phyloP scores from a whole-genome alignment of 169 alveolate species.

The Eimeria tenella region DNA sequence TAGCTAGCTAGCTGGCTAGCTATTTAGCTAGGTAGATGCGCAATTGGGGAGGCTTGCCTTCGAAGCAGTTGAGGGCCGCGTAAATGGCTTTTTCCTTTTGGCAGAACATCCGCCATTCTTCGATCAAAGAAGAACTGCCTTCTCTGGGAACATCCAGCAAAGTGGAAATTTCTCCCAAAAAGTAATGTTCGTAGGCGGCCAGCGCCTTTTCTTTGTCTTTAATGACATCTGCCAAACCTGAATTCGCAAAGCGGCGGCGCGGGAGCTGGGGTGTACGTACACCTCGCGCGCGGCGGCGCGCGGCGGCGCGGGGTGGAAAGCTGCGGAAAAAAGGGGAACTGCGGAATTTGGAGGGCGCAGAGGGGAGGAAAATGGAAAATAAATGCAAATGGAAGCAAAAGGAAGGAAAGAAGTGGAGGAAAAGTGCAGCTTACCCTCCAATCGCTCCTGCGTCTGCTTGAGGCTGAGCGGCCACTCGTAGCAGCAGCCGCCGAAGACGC shows the following conservation, averaged over 20 bases:
- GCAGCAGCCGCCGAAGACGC: conserved; percentile 92
- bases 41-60: conserved; percentile 81
- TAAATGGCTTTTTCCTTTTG: conserved; percentile 96
- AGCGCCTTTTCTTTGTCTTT: conserved; percentile 93
- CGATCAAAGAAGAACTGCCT: conserved; percentile 91
- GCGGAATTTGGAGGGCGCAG: neutral
- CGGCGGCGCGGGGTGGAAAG: neutral
- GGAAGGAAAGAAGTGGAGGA: neutral
- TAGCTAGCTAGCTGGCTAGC: neutral
- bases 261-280: neutral
- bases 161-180: conserved; percentile 90
- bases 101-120: conserved; percentile 96
- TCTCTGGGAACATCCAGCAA: conserved; percentile 90
- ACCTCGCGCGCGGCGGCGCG: neutral
- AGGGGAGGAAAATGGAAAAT: neutral
- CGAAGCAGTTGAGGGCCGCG: conserved; percentile 94
- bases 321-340: neutral
- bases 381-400: neutral
- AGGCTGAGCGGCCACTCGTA: conserved; percentile 90
- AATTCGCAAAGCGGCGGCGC: no score
- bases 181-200: conserved; percentile 92
- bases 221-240: conserved; percentile 65
- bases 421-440: conserved; percentile 12
- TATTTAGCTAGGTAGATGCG: no score
- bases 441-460: conserved; percentile 62